Percentiles rank a stretch among this genome's conserved stretches.
Evolutionary conservation across 1,139 yeast genomes (phyloP).

Genomic region (Kurtzmaniella quercitrusa): DNA sequence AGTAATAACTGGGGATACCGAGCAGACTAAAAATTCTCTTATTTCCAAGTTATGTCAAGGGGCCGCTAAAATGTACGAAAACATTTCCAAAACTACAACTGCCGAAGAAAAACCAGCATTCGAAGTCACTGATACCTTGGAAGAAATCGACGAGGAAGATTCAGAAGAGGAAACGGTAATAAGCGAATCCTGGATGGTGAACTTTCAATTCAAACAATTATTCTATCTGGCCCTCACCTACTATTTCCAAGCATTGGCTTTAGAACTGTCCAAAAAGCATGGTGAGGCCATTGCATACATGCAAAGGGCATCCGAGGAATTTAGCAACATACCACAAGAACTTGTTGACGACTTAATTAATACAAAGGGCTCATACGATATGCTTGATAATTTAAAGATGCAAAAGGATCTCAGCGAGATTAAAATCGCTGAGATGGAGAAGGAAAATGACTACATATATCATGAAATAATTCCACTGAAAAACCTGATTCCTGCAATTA

Average conservation of each 20-base stretch:
- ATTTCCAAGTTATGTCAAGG: conserved; percentile 70
- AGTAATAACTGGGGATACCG: conserved; percentile 47
- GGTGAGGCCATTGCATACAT: conserved; percentile 79
- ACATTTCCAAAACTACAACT: conserved; percentile 38
- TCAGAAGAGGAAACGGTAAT: conserved; percentile 41
- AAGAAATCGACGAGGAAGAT: conserved; percentile 12
- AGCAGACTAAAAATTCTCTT: conserved; percentile 57
- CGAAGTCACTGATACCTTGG: conserved; percentile 15
- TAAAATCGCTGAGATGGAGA: conserved; percentile 49
- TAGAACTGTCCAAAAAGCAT: conserved; percentile 49
- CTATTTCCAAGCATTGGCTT: conserved; percentile 50
- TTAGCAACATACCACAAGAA: conserved; percentile 24
- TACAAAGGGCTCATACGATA: conserved; percentile 28
- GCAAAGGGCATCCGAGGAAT: conserved; percentile 44
- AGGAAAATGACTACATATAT: conserved; percentile 87
- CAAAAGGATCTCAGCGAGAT: conserved; percentile 44
- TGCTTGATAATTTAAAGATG: conserved; percentile 40
- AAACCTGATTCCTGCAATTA: conserved; percentile 54
- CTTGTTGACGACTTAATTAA: conserved; percentile 26
- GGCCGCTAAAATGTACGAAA: conserved; percentile 52
- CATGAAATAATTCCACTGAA: conserved; percentile 70
- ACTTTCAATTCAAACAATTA: conserved; percentile 44
- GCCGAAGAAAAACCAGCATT: conserved; percentile 23
- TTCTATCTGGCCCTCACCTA: conserved; percentile 42
- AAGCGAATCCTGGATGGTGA: conserved; percentile 42